Percentiles rank a stretch among this genome's conserved stretches.
Conservation (phyloP, 176 grass and related monocot genomes). For the Eragrostis nindensis region DNA sequence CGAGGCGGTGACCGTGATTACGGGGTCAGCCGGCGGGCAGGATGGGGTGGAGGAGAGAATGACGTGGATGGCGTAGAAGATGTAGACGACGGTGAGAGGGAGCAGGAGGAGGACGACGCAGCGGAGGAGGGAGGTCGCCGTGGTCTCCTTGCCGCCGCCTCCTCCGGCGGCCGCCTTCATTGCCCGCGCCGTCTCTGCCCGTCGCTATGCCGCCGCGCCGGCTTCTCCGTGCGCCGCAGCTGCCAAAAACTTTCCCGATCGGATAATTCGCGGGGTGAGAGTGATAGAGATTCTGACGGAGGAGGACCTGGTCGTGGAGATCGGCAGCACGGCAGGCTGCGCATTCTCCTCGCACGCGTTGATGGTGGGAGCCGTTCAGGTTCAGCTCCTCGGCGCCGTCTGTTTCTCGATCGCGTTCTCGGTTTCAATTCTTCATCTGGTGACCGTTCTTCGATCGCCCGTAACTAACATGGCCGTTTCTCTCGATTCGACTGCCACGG, state of each 20-base stretch:
- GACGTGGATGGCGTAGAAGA: slow-evolving; percentile 82
- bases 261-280: neutral
- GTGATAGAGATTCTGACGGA: neutral
- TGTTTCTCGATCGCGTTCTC: slow-evolving; percentile 7
- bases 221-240: neutral
- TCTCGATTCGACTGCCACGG: neutral
- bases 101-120: slow-evolving; percentile 67
- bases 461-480: neutral
- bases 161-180: slow-evolving; percentile 53
- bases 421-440: neutral
- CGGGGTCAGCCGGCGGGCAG: slow-evolving; percentile 35
- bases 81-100: slow-evolving; percentile 62
- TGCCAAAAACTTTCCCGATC: neutral
- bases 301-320: neutral
- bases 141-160: slow-evolving; percentile 51
- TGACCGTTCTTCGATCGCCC: neutral
- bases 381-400: slow-evolving; percentile 25
- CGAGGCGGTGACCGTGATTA: neutral
- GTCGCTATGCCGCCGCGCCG: neutral
- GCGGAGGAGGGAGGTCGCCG: slow-evolving; percentile 52
- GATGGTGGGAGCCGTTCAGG: slow-evolving; percentile 26
- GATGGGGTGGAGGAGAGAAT: slow-evolving; percentile 57
- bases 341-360: slow-evolving; percentile 33
- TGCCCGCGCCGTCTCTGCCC: slow-evolving; percentile 39
- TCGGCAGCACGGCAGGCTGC: slow-evolving; percentile 25